Evolutionary conservation across 2,329 filamentous ascomycete species (phyloP).

Genomic region (Shiraia sp.): DNA sequence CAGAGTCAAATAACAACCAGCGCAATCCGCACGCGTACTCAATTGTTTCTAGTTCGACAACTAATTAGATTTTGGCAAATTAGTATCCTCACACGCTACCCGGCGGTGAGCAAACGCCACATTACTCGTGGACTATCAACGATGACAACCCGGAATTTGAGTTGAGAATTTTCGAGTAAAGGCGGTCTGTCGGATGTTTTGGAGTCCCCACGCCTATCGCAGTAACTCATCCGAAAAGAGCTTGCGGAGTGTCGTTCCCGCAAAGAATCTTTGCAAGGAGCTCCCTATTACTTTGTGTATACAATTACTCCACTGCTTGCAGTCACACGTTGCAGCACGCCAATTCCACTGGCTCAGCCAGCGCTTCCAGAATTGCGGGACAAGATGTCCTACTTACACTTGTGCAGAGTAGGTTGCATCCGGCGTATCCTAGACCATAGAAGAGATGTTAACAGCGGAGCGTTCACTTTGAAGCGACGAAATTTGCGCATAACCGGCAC

Average conservation of each 20-base stretch:
- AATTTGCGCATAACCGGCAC: too few species aligned
- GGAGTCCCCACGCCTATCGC: constrained; percentile 22
- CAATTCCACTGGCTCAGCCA: constrained; percentile 13
- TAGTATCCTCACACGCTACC: not conserved
- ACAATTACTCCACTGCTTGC: constrained; percentile 3
- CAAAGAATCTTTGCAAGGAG: constrained; percentile 3
- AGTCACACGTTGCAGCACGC: constrained; percentile 14
- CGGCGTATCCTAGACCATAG: constrained; percentile 7
- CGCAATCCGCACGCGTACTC: constrained; percentile 3
- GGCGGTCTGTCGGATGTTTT: constrained; percentile 30
- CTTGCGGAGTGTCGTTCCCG: constrained; percentile 27
- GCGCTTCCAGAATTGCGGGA: constrained; percentile 11
- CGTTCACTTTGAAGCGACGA: not conserved
- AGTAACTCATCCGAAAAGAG: constrained; percentile 17
- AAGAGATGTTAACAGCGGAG: not conserved
- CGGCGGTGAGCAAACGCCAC: constrained; percentile 20
- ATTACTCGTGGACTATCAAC: constrained; percentile 10
- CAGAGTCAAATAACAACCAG: not conserved
- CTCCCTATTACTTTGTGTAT: not conserved
- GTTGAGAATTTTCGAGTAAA: constrained; percentile 9
- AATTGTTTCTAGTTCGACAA: constrained; percentile 1
- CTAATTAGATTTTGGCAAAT: constrained; percentile 1
- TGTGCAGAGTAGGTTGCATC: constrained; percentile 22
- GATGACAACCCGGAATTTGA: constrained; percentile 12
- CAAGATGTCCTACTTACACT: constrained; percentile 3